phyloP scores from a whole-genome alignment of 805 yeast genomes.

The Teunomyces atbi region DNA sequence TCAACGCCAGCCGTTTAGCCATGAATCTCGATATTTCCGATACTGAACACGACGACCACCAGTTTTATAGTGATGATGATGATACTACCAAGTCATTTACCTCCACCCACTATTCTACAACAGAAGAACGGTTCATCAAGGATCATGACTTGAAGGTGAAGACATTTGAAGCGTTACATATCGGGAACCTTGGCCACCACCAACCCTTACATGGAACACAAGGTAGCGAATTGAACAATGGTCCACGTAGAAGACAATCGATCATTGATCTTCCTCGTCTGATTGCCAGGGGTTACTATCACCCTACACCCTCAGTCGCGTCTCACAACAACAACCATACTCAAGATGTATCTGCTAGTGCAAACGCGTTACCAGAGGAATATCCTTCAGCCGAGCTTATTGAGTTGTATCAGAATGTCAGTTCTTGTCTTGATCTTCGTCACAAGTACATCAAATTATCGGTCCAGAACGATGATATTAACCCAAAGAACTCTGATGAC shows the following conservation, averaged over 20 bases:
- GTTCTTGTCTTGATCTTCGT: slow-evolving; percentile 68
- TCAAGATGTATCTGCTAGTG: slow-evolving; percentile 9
- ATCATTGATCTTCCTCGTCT: slow-evolving; percentile 38
- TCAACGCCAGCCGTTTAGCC: neutral
- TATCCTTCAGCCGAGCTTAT: slow-evolving; percentile 67
- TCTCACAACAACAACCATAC: slow-evolving; percentile 17
- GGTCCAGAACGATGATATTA: slow-evolving; percentile 60
- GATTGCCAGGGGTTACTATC: slow-evolving; percentile 16
- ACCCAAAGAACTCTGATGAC: slow-evolving; percentile 72
- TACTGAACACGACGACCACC: slow-evolving; percentile 6
- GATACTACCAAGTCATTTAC: slow-evolving; percentile 28
- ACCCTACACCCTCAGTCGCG: slow-evolving; percentile 17
- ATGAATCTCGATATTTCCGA: slow-evolving; percentile 7
- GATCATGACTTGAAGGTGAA: slow-evolving; percentile 67
- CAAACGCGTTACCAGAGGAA: slow-evolving; percentile 42
- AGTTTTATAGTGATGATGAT: slow-evolving; percentile 23
- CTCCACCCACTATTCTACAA: slow-evolving; percentile 60
- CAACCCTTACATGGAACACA: slow-evolving; percentile 7
- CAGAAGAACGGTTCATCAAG: slow-evolving; percentile 61
- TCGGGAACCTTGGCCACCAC: slow-evolving; percentile 10
- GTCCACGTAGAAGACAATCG: slow-evolving; percentile 30
- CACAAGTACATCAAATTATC: slow-evolving; percentile 72
- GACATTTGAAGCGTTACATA: slow-evolving; percentile 52
- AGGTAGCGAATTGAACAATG: slow-evolving; percentile 26
- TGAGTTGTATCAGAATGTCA: slow-evolving; percentile 60